Evolutionary conservation across 805 yeast genomes (phyloP), one percentile per base, ranked within the genome.

Genomic region (Candida germanica): DNA sequence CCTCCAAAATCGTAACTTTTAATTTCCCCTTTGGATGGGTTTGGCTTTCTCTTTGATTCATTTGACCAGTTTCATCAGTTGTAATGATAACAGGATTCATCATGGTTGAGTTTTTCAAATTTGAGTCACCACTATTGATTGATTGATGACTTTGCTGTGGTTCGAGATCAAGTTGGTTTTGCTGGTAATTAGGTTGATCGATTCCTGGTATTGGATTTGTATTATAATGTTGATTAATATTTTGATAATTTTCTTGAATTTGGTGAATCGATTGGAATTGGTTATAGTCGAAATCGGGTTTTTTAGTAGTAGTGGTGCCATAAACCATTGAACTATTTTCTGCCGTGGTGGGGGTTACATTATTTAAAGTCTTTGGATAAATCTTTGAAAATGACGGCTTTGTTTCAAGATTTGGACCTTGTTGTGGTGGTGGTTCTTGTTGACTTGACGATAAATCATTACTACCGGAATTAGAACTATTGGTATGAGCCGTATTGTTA

Each of bases 1-100:
- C 97, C 59, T 87, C 91, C 18, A 84, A 66, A 42, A 91, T 87
- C 22, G 77, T 79, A 31, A 93, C 88, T 50, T 79, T 78, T 35
- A 91, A 71, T 57, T 84, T 85, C 29, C 98, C 98, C 53, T 84
- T 76, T 27, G 93, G 89, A 33, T 65, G 71, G 12, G 60, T 44
- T 26, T 54, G 52, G 6, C 42, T 26, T 18, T 42, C 52, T 35
- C 35, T 49, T 49, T 4, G 58, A 48, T 43, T 49, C 42, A 21
- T 55, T 38, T 62, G 58, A 37, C 70, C 70, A 29, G 61, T 53
- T 45, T 67, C 69, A 42, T 64, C 70, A 31, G 69, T 61, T 38
- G 69, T 66, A 37, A 65, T 62, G 49, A 66, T 62, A 3, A 56
- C 40, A 3, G 61, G 59, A 11, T 17, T 16, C 5, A 15, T 31